Base-by-base conservation (phyloP, 2,329 filamentous ascomycete species). In the Fusarium circinatum region DNA sequence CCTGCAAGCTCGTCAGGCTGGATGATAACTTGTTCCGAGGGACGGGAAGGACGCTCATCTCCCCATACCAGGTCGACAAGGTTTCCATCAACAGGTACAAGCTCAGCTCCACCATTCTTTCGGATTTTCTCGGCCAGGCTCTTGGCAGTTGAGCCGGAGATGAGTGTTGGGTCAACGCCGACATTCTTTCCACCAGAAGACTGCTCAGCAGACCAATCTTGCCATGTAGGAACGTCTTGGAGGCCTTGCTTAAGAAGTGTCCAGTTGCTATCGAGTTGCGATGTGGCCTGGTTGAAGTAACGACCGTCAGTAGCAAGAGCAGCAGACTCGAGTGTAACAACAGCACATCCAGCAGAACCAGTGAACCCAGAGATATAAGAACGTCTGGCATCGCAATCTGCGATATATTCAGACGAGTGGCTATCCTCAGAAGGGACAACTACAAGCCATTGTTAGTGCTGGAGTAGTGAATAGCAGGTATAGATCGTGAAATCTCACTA, bases 331-430 rank as follows among this genome's bases (percentile, higher is more conserved):
- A 90, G 89, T 6, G 95, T 96, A 64, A 99, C 88, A 57, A 99
- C 92, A 44, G 95, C 96, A 73, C 94, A 97, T 66, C 96, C 96
- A 48, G 96, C 96, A 15, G 96, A 99, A 62, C 96, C 96, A 66
- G 94, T 94, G 83, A 99, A 99, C 32, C 96, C 96, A 70, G 91
- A 95, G 77, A 99, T 97, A 80, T 92, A 98, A 80, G 92, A 94
- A 86, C 96, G 92, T 76, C 96, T 91, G 70, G 89, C 95, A 85
- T 99, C 96, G 81, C 94, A 98, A n/a, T 92, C 91, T 57, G 96
- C 96, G 82, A 98, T 98, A 83, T 99, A 99, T 85, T 99, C 96
- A 76, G 96, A 98, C 76, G 96, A 94, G 82, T 99, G 96, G 80
- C 94, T 96, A 82, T 99, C 96, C 89, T 98, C 96, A 39, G 96